phyloP scores from a whole-genome alignment of 805 yeast genomes.

The Diddensiella caesifluorescens region DNA sequence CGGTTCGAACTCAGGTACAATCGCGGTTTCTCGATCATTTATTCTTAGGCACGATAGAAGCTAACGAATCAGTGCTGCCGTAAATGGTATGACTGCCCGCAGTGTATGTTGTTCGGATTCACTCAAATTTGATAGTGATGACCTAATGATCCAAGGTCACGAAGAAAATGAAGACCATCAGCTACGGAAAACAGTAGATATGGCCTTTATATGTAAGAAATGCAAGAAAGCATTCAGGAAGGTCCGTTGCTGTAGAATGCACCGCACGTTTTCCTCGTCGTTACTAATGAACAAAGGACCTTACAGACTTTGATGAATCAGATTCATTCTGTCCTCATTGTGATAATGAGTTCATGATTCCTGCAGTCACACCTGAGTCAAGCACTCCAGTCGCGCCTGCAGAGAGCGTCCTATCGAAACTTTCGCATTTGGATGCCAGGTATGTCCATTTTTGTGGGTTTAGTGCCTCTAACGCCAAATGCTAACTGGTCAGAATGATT shows the following conservation, averaged over 20 bases:
- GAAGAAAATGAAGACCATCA: constrained; percentile 28
- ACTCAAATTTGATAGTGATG: no score
- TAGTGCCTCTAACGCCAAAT: constrained; percentile 11
- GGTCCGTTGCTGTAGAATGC: constrained; percentile 8
- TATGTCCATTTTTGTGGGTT: constrained; percentile 8
- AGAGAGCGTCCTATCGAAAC: constrained; percentile 15
- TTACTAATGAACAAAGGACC: constrained; percentile 19
- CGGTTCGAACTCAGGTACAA: constrained; percentile 29
- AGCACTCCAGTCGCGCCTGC: constrained; percentile 11
- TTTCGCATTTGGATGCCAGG: constrained; percentile 19
- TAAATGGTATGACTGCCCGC: constrained; percentile 34
- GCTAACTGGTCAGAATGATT: constrained; percentile 24
- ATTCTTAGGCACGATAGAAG: not conserved
- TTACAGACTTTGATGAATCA: constrained; percentile 32
- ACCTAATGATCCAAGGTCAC: constrained; percentile 22
- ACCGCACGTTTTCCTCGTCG: not conserved
- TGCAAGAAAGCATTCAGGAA: constrained; percentile 33
- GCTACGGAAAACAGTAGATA: constrained; percentile 29
- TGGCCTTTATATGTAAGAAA: constrained; percentile 32
- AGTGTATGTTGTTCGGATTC: constrained; percentile 21
- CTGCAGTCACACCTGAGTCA: constrained; percentile 18
- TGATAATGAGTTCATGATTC: constrained; percentile 31
- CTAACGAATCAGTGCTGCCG: constrained; percentile 24
- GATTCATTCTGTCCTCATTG: constrained; percentile 34
- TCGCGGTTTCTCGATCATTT: not conserved